Percentiles rank a stretch among this genome's conserved stretches.
phyloP scores from a whole-genome alignment of 371 early-diverging fungal species.

The Massospora cicadina region DNA sequence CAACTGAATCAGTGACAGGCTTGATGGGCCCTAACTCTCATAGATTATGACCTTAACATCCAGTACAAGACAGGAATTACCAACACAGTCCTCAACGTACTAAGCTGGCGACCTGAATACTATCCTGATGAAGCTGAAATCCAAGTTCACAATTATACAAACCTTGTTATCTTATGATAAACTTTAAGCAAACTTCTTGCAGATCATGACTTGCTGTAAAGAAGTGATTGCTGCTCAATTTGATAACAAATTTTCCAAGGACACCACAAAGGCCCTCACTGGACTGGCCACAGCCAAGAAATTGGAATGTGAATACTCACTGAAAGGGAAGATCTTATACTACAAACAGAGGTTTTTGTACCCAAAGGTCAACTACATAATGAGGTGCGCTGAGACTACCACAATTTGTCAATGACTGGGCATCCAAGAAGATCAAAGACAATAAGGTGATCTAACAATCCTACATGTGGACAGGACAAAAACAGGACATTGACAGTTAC shows the following conservation, averaged over 20 bases:
- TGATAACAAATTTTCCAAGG: background rate
- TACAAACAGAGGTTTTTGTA: background rate
- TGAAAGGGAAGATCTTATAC: background rate
- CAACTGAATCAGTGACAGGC: conserved; percentile 3
- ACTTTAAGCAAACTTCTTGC: background rate
- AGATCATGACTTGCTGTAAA: background rate
- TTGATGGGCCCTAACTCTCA: conserved; percentile 1
- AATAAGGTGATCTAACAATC: background rate
- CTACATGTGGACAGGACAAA: background rate
- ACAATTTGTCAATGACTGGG: background rate
- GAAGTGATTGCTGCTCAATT: background rate
- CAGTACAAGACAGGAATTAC: conserved; percentile 17
- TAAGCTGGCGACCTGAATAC: conserved; percentile 12
- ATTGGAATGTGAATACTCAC: no score
- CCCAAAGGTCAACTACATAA: background rate
- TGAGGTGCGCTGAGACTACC: background rate
- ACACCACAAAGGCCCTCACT: background rate
- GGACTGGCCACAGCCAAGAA: background rate
- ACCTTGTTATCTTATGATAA: background rate
- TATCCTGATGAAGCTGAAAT: background rate
- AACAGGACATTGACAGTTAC: background rate
- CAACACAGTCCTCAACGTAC: conserved; percentile 16
- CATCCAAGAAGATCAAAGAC: conserved; percentile 17
- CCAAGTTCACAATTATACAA: background rate
- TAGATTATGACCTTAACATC: conserved; percentile 12